These are phyloP conservation scores for Candida nanaspora DNA, from an alignment of 805 yeast genomes.

Conservation along the genomic window DNA sequence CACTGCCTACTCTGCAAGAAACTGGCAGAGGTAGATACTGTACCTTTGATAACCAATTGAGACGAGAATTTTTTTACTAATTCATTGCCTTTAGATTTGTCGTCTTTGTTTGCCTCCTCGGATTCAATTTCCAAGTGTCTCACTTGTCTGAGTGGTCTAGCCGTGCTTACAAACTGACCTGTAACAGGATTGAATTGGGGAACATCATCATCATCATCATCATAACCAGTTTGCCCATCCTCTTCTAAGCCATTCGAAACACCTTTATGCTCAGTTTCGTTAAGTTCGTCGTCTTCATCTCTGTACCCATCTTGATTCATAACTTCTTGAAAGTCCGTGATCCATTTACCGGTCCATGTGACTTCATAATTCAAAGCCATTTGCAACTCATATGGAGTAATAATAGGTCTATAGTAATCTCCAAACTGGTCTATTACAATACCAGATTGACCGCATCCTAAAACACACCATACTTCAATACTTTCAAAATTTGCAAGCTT, in stretches of 20 bases:
- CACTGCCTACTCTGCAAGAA: constrained; percentile 66
- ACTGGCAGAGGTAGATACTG: constrained; percentile 85
- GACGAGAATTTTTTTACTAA: constrained; percentile 52
- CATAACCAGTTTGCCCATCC: constrained; percentile 14
- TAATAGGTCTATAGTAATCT: constrained; percentile 83
- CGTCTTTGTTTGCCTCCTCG: constrained; percentile 13
- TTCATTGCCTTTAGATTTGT: constrained; percentile 19
- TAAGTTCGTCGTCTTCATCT: constrained; percentile 21
- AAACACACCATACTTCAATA: constrained; percentile 89
- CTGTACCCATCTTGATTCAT: constrained; percentile 31
- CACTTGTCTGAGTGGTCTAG: constrained; percentile 67
- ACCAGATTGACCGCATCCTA: constrained; percentile 95
- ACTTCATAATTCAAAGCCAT: constrained; percentile 72
- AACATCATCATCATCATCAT: constrained; percentile 37
- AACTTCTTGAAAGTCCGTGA: constrained; percentile 62
- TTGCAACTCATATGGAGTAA: constrained; percentile 87
- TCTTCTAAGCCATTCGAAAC: constrained; percentile 2
- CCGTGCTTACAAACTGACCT: constrained; percentile 60
- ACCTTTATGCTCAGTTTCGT: constrained; percentile 9
- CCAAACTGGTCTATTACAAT: constrained; percentile 71
- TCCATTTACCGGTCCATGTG: constrained; percentile 93
- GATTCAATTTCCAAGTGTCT: constrained; percentile 57
- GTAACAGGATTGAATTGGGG: constrained; percentile 89
- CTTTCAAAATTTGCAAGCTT: constrained; percentile 92
- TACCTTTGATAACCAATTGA: constrained; percentile 59